phyloP scores from a whole-genome alignment of 495 filamentous ascomycete genomes.

The Penicillium silybi region DNA sequence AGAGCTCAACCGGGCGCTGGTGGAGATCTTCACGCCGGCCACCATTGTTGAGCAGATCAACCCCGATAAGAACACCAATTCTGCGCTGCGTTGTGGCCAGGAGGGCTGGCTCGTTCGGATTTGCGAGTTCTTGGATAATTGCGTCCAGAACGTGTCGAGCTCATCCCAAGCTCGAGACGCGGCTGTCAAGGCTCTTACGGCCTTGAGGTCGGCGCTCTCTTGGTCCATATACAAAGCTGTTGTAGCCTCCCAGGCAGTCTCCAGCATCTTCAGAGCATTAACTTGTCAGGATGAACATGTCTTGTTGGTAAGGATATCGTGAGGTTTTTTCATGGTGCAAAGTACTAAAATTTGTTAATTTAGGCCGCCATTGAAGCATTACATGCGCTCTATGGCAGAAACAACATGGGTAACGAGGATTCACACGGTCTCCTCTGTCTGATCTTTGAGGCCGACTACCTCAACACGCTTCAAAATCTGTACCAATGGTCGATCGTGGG shows the following conservation, averaged over 20 bases:
- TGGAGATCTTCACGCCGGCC: constrained; percentile 87
- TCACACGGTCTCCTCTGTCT: constrained; percentile 74
- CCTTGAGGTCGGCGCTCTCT: constrained; percentile 68
- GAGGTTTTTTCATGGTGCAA: not conserved
- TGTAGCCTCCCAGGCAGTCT: constrained; percentile 61
- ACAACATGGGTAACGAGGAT: constrained; percentile 70
- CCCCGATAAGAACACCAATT: constrained; percentile 58
- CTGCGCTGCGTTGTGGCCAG: constrained; percentile 64
- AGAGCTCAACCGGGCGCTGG: constrained; percentile 78
- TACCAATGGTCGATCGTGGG: constrained; percentile 82
- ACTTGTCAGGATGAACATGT: constrained; percentile 68
- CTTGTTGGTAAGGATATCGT: constrained; percentile 55
- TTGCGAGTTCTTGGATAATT: constrained; percentile 68
- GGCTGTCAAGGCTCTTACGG: constrained; percentile 68
- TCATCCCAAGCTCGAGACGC: constrained; percentile 58
- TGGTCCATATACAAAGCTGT: constrained; percentile 87
- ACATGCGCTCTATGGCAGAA: constrained; percentile 73
- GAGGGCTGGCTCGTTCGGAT: constrained; percentile 86
- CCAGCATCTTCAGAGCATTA: constrained; percentile 69
- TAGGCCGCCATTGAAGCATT: constrained; percentile 82
- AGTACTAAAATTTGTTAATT: not conserved
- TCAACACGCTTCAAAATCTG: constrained; percentile 68
- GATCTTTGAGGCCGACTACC: constrained; percentile 67
- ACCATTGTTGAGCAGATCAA: constrained; percentile 69
- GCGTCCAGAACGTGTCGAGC: constrained; percentile 60